phyloP scores from a whole-genome alignment of 495 filamentous ascomycete genomes.

The Xylaria longipes region DNA sequence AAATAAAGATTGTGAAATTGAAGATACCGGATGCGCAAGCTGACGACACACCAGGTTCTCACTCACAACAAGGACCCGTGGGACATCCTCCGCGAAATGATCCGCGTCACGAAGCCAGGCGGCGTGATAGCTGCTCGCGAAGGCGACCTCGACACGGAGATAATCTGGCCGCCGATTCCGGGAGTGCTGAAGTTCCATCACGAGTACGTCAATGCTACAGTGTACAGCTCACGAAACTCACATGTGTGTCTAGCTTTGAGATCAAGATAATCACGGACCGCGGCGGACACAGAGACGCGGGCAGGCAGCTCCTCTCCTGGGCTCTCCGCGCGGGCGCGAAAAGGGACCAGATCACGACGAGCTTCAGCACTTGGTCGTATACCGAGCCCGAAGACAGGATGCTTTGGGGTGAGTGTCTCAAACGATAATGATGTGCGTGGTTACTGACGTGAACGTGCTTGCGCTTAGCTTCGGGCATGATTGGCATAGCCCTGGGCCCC shows the following conservation, averaged over 20 bases:
- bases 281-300: conserved; percentile 43
- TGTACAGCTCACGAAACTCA: not conserved
- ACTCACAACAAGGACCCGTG: conserved; percentile 46
- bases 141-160: conserved; percentile 45
- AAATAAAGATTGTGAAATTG: not conserved
- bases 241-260: conserved; percentile 25
- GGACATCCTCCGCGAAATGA: conserved; percentile 50
- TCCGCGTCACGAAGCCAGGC: conserved; percentile 49
- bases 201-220: conserved; percentile 12
- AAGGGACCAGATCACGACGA: conserved; percentile 42
- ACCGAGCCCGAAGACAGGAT: conserved; percentile 42
- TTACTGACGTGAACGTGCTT: not conserved
- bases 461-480: conserved; percentile 40
- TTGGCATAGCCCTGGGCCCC: conserved; percentile 38
- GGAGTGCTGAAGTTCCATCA: conserved; percentile 45
- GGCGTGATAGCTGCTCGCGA: conserved; percentile 53
- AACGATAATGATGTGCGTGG: not conserved
- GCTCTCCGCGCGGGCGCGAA: conserved; percentile 48
- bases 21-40: not conserved
- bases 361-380: conserved; percentile 48
- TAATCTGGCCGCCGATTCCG: conserved; percentile 44
- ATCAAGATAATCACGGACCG: conserved; percentile 33
- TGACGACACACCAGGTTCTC: conserved; percentile 34
- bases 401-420: conserved; percentile 47
- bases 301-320: conserved; percentile 51